Evolutionary conservation across 2,329 filamentous ascomycete genomes (phyloP), one percentile per base, ranked within the genome.

Genomic region (Aspergillus ochraceoroseus): DNA sequence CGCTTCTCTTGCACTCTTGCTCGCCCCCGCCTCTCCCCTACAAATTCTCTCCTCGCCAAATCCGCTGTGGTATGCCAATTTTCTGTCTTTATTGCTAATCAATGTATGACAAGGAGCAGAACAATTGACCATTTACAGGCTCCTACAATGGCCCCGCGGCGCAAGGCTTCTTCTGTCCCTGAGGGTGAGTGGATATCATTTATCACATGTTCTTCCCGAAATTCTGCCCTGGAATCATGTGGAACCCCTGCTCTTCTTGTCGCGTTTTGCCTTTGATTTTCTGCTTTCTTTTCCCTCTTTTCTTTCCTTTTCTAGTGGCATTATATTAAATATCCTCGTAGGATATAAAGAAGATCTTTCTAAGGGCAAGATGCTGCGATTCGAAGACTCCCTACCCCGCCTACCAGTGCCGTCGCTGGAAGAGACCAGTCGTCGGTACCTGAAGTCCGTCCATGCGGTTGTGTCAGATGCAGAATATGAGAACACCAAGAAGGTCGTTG

Each of bases 401-500:
- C 67, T 83, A 30, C 79, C 79, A 7, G 76, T 83, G 28, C 79
- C 79, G 15, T 71, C 76, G 5, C 71, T 83, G 45, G 75, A 82
- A 57, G 79, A 82, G 61, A 83, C 79, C 26, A 70, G 75, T 46
- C 72, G 74, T 55, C 74, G 76, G 47, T 83, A 83, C 67, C 71
- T 83, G 47, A 81, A 81, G 62, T 82, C 79, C 42, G 75, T 83
- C 12, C 79, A 80, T 63, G 75, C 79, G 34, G 68, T 83, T 19
- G 72, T 82, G 40, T 76, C 70, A 52, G 64, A 74, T 51, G 59
- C 67, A 48, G 79, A 83, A 59, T 82, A 70, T 59, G 69, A 77
- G 51, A 65, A 68, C 47, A 82, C 78, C 39, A 83, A 85, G 63
- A 84, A 85, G 60, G 89, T 87, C 20, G 88, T 98, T 23, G 75